Evolutionary conservation across 352 stramenopile species (phyloP).

Genomic region (Globisporangium polare): DNA sequence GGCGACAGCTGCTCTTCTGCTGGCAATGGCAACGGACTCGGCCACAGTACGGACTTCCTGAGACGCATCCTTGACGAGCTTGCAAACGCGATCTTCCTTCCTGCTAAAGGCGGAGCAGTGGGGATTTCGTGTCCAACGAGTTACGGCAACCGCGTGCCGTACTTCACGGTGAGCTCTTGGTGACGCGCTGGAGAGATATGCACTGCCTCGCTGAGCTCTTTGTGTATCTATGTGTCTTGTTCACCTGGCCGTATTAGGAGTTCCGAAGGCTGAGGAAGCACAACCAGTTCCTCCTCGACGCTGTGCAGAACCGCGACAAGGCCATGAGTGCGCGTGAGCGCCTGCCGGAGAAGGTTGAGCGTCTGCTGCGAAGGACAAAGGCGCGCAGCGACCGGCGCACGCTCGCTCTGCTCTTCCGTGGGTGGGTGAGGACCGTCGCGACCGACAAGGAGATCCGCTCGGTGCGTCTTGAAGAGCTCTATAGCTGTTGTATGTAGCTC

Average conservation of each 20-base stretch:
- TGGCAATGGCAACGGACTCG: constrained; percentile 8
- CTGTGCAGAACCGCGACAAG: constrained; percentile 49
- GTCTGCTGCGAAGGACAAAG: constrained; percentile 24
- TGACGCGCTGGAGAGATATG: neutral
- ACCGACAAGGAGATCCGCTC: constrained; percentile 41
- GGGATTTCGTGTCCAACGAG: constrained; percentile 5
- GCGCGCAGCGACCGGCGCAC: constrained; percentile 16
- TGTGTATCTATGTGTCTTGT: neutral
- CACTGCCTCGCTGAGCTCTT: neutral
- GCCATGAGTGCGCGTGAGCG: constrained; percentile 33
- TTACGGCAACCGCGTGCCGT: constrained; percentile 46
- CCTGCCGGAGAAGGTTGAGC: constrained; percentile 40
- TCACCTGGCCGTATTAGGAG: constrained; percentile 30
- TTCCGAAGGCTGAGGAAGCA: constrained; percentile 52
- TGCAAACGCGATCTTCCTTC: constrained; percentile 49
- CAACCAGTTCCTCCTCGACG: constrained; percentile 43
- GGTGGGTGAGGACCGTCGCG: constrained; percentile 34
- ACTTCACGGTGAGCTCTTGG: constrained; percentile 38
- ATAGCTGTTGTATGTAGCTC: neutral
- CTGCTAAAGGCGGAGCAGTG: constrained; percentile 13
- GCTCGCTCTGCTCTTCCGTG: constrained; percentile 39
- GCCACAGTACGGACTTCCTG: constrained; percentile 45
- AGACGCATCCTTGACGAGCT: constrained; percentile 49
- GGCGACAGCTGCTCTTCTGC: neutral
- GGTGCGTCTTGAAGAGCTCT: constrained; percentile 17